Evolutionary conservation across 129 eudicot genomes (phyloP), one percentile per base, ranked within the genome.

Genomic region (Pulicaria dysenterica): DNA sequence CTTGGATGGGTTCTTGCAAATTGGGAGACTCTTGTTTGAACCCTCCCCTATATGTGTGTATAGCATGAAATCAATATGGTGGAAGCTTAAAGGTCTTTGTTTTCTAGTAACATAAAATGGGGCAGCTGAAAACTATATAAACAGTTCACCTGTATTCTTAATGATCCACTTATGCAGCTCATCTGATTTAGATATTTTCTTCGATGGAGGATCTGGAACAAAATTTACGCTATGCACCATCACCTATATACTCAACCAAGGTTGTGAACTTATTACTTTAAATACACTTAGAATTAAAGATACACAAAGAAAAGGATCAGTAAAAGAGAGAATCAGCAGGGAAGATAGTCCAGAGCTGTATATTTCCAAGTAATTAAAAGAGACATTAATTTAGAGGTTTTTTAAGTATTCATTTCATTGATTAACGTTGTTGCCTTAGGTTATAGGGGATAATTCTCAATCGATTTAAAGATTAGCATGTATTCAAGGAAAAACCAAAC

Each of bases 181-280:
- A 36, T 15, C 36, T 8, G 65, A n/a, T 10, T 64, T 44, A 65
- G 66, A 31, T 67, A 11, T 36, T 78, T 78, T 71, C 74, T 49
- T 78, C 46, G 73, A 47, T 67, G 40, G 68, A 70, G 56, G 72
- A 12, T 44, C 81, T 71, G 78, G 73, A 57, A 85, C 86, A 74
- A 74, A 85, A 65, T 67, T 71, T 61, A 85, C 41, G 64, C 70
- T 81, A 48, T 71, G 82, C 14, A 49, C 89, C 82, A 81, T 75
- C 48, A 85, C 86, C 88, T 84, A 45, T 55, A 77, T 63, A 46
- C 2, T 47, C 45, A 63, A 41, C 43, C 70, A 39, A 41, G 42
- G 11, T 57, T 31, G 44, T 70, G 49, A 48, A 38, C 11, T 73
- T 74, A 74, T 51, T 74, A 31, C 7, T 37, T 45, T 59, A 46